Evolutionary conservation across 768 basidiomycete species (phyloP), one percentile per base, ranked within the genome.

Genomic region (Termitomyces sp.): DNA sequence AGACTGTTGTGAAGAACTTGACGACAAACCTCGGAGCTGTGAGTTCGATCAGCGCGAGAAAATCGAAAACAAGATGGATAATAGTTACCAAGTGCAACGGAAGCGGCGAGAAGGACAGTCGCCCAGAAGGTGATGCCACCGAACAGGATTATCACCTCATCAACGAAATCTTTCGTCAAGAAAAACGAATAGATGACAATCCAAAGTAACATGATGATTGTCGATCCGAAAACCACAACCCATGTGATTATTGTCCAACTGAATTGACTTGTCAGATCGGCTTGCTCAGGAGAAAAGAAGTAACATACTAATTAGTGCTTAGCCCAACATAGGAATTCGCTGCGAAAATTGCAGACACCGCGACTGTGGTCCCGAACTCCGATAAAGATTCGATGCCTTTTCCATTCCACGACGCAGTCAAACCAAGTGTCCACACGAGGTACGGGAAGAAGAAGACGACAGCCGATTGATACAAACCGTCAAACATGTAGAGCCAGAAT

Each of bases 401-500:
- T 28, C 93, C 94, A 61, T 86, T 86, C 86, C 86, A 92, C 10
- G 90, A 88, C 1, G 79, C 70, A 3, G 85, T 76, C 16, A 78
- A 70, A 5, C 86, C 88, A 16, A 86, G 67, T 0, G 79, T 80
- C 85, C 89, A 90, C 21, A 79, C 81, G 44, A 84, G 68, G 68
- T 83, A 97, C 0, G 95, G 92, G 64, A 98, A 78, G 75, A 89
- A 95, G 73, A 87, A 94, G 32, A 94, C 82, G 56, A 92, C 82
- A 0, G 75, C 84, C 0, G 94, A 96, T 66, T 98, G 96, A 71
- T 97, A 98, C 34, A 98, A 72, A 27, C 95, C 95, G 68, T 98
- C 96, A 7, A 83, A 68, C 91, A 98, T 97, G 72, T 94, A 97
- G 54, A 87, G 67, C 93, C 94, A 98, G 73, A 98, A 98, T 73